Conservation (phyloP, 257 asterid species). For the Anisodus tanguticus region DNA sequence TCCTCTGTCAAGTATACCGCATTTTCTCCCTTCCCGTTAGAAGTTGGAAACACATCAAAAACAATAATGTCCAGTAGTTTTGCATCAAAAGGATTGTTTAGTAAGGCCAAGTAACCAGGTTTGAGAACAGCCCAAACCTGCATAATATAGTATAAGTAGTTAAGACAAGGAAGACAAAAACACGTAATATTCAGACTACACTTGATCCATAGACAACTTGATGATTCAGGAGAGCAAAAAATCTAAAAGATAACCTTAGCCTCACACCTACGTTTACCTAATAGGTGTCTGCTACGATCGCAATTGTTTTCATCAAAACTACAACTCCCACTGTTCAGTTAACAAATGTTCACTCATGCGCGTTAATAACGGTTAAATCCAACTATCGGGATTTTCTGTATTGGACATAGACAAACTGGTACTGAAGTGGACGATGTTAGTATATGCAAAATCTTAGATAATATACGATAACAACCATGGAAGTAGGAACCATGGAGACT, state of each 20-base stretch:
- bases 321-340: constrained; percentile 18
- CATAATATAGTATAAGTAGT: constrained; percentile 24
- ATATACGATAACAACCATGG: not conserved
- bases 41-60: constrained; percentile 63
- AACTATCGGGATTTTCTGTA: not conserved
- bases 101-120: constrained; percentile 90
- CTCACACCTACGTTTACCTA: not conserved
- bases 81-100: constrained; percentile 72
- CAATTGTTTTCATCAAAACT: not conserved
- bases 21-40: constrained; percentile 54
- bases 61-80: constrained; percentile 77
- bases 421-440: constrained; percentile 15
- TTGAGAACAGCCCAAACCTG: constrained; percentile 96
- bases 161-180: not conserved
- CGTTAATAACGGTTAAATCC: not conserved
- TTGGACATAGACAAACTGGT: constrained; percentile 7
- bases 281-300: not conserved
- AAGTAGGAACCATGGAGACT: not conserved
- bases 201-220: not conserved
- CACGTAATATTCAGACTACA: not conserved
- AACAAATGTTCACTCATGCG: not conserved
- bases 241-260: not conserved
- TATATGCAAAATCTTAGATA: constrained; percentile 15
- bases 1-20: constrained; percentile 60
- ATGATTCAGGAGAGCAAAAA: constrained; percentile 5